phyloP scores from a whole-genome alignment of 441 rosid species.

The Populus hybrid region DNA sequence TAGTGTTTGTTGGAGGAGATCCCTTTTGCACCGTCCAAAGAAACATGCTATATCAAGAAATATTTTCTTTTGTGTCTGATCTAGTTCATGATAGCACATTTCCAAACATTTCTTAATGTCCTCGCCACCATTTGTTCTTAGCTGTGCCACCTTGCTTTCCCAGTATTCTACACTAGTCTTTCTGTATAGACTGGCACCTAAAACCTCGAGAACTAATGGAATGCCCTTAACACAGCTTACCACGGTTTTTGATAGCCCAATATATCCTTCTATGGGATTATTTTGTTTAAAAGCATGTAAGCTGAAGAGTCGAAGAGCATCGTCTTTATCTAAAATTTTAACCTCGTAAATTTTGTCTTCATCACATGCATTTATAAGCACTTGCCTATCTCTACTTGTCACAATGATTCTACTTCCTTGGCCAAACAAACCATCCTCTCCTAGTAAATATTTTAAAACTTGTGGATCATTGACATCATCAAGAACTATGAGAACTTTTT shows the following conservation, averaged over 20 bases:
- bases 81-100: conserved; percentile 11
- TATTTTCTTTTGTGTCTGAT: neutral
- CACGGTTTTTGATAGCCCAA: neutral
- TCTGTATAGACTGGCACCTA: conserved; percentile 11
- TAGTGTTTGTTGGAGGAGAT: neutral
- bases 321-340: neutral
- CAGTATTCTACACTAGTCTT: neutral
- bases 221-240: neutral
- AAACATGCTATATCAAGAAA: conserved; percentile 22
- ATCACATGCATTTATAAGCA: neutral
- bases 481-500: conserved; percentile 15
- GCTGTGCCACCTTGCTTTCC: too few species aligned
- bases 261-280: neutral
- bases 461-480: conserved; percentile 5
- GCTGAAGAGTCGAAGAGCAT: conserved; percentile 9
- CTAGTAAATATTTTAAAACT: neutral
- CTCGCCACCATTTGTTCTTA: neutral
- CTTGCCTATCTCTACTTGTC: conserved; percentile 15
- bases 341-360: neutral
- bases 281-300: conserved; percentile 14
- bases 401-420: neutral
- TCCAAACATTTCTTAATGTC: neutral
- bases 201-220: conserved; percentile 20
- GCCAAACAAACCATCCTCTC: neutral
- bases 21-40: neutral